Conservation (phyloP, 2,329 filamentous ascomycete species). For the Metarhizium robertsii region DNA sequence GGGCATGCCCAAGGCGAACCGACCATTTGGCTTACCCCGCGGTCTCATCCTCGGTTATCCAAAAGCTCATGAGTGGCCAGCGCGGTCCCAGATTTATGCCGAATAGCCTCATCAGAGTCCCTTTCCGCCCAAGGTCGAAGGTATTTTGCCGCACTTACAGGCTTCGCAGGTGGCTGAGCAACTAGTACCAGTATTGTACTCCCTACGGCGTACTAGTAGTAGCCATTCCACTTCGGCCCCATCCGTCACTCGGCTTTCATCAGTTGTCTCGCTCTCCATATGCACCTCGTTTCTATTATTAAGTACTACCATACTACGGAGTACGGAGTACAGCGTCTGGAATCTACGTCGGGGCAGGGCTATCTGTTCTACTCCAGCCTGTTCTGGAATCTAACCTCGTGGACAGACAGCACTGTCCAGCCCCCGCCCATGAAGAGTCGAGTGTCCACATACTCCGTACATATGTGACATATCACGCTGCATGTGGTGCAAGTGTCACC, state of each 20-base stretch:
- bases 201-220: too few relatives aligned
- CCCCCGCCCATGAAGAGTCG: background rate
- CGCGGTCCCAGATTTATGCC: too few relatives aligned
- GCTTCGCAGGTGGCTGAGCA: too few relatives aligned
- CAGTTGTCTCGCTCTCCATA: background rate
- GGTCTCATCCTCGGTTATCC: too few relatives aligned
- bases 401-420: background rate
- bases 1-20: too few relatives aligned
- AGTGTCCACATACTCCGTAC: background rate
- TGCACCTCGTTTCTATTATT: background rate
- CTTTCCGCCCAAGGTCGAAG: too few relatives aligned
- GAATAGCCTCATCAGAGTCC: too few relatives aligned
- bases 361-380: background rate
- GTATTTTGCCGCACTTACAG: too few relatives aligned
- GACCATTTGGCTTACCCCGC: too few relatives aligned
- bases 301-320: background rate
- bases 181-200: too few relatives aligned
- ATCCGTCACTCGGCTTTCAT: background rate
- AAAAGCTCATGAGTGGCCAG: too few relatives aligned
- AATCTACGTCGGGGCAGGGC: background rate
- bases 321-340: background rate
- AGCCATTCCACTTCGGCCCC: too few relatives aligned
- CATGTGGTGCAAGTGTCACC: background rate
- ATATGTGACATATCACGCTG: slow-evolving; percentile 11
- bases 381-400: background rate